A percentile compares a stretch with the other conserved stretches of the same genome.
Evolutionary conservation across 2,329 filamentous ascomycete genomes (phyloP).

Genomic region (Talaromyces rugulosus): DNA sequence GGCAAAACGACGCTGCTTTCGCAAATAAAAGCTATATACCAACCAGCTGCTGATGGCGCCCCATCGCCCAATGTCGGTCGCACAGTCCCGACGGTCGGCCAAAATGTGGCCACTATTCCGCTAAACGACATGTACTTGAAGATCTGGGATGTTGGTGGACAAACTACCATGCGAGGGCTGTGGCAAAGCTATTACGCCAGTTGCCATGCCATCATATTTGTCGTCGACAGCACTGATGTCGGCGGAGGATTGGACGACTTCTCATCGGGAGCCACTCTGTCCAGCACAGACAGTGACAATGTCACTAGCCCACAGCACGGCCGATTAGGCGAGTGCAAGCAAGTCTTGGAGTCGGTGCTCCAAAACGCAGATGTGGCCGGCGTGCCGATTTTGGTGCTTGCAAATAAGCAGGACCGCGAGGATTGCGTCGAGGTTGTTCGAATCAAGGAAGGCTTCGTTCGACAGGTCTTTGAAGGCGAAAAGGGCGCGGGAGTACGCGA

Average conservation of each 20-base stretch:
- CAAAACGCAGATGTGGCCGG: conserved; percentile 84
- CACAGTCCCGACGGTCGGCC: conserved; percentile 93
- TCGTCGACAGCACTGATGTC: conserved; percentile 92
- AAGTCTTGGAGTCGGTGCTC: conserved; percentile 86
- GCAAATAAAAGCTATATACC: conserved; percentile 86
- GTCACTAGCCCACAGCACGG: conserved; percentile 30
- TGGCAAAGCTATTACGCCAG: conserved; percentile 95
- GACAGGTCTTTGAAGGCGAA: conserved; percentile 92
- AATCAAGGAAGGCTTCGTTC: conserved; percentile 94
- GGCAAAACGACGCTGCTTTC: conserved; percentile 98
- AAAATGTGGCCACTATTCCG: conserved; percentile 89
- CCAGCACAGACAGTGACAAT: not conserved
- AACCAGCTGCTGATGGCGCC: conserved; percentile 34
- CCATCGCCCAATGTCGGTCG: conserved; percentile 61
- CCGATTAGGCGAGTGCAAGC: conserved; percentile 78
- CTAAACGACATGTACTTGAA: conserved; percentile 95
- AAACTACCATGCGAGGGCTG: conserved; percentile 79
- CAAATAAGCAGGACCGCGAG: conserved; percentile 96
- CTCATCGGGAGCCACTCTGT: conserved; percentile 19
- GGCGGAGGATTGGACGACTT: conserved; percentile 66
- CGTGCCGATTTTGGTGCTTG: conserved; percentile 84
- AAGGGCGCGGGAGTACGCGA: conserved; percentile 83
- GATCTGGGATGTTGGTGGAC: conserved; percentile 96
- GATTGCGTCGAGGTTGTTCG: conserved; percentile 96
- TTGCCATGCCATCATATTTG: conserved; percentile 96